Percentiles rank a stretch among this genome's conserved stretches.
phyloP scores from a whole-genome alignment of 768 basidiomycete genomes.

The Podaxis mareebaensis region DNA sequence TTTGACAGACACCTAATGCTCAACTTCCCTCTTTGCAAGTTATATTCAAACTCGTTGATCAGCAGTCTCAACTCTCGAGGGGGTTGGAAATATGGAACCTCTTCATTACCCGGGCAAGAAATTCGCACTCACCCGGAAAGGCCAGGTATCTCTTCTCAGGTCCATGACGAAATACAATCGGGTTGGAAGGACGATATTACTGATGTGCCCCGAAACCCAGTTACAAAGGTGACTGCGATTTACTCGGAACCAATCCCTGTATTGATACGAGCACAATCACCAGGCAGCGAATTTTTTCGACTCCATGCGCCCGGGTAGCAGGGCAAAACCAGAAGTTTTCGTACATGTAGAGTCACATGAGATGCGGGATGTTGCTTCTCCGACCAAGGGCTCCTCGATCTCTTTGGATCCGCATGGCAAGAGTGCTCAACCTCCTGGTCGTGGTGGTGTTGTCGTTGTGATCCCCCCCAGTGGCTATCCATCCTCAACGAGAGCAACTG shows the following conservation, averaged over 20 bases:
- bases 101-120: background rate
- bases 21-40: slow-evolving; percentile 39
- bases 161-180: background rate
- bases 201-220: background rate
- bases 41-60: slow-evolving; percentile 43
- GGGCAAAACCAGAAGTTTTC: slow-evolving; percentile 19
- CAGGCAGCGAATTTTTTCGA: background rate
- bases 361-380: slow-evolving; percentile 15
- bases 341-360: slow-evolving; percentile 27
- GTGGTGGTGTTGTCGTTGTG: background rate
- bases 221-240: background rate
- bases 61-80: slow-evolving; percentile 37
- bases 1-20: slow-evolving; percentile 34
- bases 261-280: background rate
- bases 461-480: background rate
- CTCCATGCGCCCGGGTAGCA: background rate
- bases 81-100: slow-evolving; percentile 26
- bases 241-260: background rate
- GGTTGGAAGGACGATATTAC: slow-evolving; percentile 3
- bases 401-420: background rate
- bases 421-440: background rate
- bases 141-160: background rate
- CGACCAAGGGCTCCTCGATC: background rate
- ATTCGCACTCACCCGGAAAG: background rate
- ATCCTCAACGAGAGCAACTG: background rate